Conservation (phyloP, 805 yeast genomes). For the Pichia pseudocactophila region DNA sequence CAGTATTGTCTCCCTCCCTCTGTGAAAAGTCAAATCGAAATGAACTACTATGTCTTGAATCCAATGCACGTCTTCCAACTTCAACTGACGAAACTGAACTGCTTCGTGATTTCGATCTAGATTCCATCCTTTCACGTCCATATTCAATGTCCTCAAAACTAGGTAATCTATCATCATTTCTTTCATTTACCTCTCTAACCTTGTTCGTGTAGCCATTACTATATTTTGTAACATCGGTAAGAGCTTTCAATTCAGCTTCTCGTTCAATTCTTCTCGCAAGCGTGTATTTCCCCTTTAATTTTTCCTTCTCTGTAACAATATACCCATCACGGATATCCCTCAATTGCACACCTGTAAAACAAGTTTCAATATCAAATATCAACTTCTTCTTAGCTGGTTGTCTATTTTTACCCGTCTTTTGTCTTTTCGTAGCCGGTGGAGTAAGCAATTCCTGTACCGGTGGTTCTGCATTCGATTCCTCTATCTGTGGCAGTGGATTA, state of each 20-base stretch:
- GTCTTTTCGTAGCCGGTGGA: no score
- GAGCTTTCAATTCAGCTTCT: not conserved
- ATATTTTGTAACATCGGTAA: not conserved
- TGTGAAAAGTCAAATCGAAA: constrained; percentile 10
- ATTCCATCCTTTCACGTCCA: constrained; percentile 2
- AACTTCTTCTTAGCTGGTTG: not conserved
- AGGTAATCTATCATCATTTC: not conserved
- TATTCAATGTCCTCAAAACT: constrained; percentile 5
- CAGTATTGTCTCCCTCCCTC: not conserved
- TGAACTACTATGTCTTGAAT: constrained; percentile 7
- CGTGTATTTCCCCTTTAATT: no score
- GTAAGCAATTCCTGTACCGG: no score
- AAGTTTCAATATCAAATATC: not conserved
- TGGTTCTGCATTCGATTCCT: no score
- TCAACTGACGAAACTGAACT: constrained; percentile 13
- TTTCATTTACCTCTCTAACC: not conserved
- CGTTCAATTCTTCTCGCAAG: no score
- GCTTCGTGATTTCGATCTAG: constrained; percentile 11
- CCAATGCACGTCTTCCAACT: constrained; percentile 7
- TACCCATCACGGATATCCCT: constrained; percentile 2
- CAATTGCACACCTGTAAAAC: not conserved
- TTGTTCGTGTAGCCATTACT: not conserved
- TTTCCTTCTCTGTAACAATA: not conserved
- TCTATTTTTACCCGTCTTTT: not conserved
- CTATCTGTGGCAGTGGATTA: no score